Percentiles rank a stretch among this genome's conserved stretches.
These are phyloP conservation scores for Ganoderma leucocontextum DNA, from an alignment of 1,284 basidiomycete species.

Conservation along the genomic window DNA sequence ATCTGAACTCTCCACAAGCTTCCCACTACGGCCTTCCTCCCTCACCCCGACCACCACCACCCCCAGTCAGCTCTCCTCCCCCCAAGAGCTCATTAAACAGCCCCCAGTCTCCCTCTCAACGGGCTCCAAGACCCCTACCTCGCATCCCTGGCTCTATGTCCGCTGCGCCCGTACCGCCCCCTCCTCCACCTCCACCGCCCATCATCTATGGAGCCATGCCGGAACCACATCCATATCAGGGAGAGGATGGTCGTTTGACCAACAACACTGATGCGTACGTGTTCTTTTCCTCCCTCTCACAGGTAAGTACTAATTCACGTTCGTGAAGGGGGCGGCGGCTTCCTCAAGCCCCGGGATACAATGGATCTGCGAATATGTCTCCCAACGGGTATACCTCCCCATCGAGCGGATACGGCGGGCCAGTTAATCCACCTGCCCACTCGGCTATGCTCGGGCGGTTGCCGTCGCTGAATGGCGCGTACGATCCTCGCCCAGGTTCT, in stretches of 20 bases:
- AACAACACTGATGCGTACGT: constrained; percentile 38
- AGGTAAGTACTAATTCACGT: constrained; percentile 7
- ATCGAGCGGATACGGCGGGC: constrained; percentile 20
- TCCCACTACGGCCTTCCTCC: constrained; percentile 37
- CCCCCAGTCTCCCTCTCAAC: constrained; percentile 39
- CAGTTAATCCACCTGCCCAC: constrained; percentile 28
- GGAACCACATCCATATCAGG: constrained; percentile 37
- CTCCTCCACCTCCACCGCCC: constrained; percentile 36
- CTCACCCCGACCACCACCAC: constrained; percentile 38
- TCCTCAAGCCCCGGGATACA: constrained; percentile 30
- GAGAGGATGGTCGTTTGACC: constrained; percentile 35
- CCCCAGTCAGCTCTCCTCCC: constrained; percentile 16
- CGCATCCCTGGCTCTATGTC: constrained; percentile 38
- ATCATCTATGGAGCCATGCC: constrained; percentile 36
- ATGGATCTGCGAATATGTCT: background rate
- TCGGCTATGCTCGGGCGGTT: constrained; percentile 28
- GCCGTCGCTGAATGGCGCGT: constrained; percentile 29
- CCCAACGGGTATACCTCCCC: constrained; percentile 19
- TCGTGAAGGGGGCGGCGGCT: constrained; percentile 29
- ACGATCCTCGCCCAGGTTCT: constrained; percentile 33
- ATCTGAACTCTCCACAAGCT: constrained; percentile 28
- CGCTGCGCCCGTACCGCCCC: constrained; percentile 36
- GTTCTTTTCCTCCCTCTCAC: constrained; percentile 1
- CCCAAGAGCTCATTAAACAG: constrained; percentile 23
- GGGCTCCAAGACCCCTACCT: constrained; percentile 41